Conservation (phyloP, 2,329 filamentous ascomycete genomes). For the Dryadomyces quercus-mongolicae region DNA sequence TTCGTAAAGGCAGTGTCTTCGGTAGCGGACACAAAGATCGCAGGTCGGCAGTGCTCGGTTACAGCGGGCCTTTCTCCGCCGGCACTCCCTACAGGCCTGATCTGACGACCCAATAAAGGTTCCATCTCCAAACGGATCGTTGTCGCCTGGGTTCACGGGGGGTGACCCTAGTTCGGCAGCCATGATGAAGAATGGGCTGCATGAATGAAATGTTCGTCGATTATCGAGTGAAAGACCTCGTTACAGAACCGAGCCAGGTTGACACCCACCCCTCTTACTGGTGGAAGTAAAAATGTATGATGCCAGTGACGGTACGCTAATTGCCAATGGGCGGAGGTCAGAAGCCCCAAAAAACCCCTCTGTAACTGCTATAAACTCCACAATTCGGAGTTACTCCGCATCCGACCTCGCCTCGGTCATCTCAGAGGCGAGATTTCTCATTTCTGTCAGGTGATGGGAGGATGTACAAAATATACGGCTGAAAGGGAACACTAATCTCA, state of each 20-base stretch:
- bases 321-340: no score
- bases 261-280: no score
- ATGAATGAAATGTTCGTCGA: no score
- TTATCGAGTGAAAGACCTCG: no score
- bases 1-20: constrained; percentile 34
- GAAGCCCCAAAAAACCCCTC: neutral
- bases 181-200: no score
- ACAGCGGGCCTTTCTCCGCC: constrained; percentile 26
- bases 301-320: no score
- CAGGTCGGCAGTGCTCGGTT: constrained; percentile 25
- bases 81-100: constrained; percentile 28
- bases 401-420: neutral
- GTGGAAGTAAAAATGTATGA: no score
- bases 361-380: neutral
- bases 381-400: neutral
- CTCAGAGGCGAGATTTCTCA: neutral
- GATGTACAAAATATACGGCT: no score
- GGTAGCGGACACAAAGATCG: constrained; percentile 27
- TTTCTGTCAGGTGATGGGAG: neutral
- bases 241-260: no score
- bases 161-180: no score
- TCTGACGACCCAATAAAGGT: constrained; percentile 12
- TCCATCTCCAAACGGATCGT: neutral
- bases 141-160: no score
- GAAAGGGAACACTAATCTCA: no score